phyloP scores from a whole-genome alignment of 2,329 filamentous ascomycete genomes.

The Ceratocystis colombiana region DNA sequence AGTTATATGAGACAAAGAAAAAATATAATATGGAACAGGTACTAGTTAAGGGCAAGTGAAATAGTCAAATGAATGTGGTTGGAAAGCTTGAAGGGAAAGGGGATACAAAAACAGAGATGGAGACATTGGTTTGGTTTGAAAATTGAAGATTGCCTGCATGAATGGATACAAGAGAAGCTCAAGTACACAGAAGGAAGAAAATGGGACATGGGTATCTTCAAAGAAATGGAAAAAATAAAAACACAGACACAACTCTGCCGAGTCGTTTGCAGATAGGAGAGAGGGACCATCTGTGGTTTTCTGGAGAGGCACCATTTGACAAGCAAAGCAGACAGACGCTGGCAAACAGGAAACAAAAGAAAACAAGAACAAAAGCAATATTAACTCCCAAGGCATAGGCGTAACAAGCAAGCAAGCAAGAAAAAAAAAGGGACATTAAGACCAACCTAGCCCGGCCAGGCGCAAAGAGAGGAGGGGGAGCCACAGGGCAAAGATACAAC shows the following conservation, averaged over 20 bases:
- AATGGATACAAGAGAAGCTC: constrained; percentile 2
- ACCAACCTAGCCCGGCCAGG: constrained; percentile 4
- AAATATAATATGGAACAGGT: constrained; percentile 11
- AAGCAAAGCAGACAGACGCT: constrained; percentile 12
- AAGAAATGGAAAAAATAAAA: constrained; percentile 14
- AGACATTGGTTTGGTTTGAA: background rate
- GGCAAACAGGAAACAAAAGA: background rate
- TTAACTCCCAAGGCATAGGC: constrained; percentile 15
- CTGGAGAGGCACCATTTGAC: background rate
- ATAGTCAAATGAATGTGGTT: constrained; percentile 12
- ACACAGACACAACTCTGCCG: background rate
- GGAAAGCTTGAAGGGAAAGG: background rate
- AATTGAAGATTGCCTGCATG: background rate
- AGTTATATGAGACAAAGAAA: background rate
- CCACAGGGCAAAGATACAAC: too few relatives aligned
- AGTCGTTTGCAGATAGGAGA: background rate
- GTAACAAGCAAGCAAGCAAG: constrained; percentile 7
- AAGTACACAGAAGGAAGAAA: constrained; percentile 3
- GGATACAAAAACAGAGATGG: background rate
- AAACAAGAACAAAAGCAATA: constrained; percentile 12
- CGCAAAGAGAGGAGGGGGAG: too few relatives aligned
- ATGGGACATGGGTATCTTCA: constrained; percentile 9
- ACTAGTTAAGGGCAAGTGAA: background rate
- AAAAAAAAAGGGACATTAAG: constrained; percentile 19
- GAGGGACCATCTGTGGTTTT: background rate